Base-by-base conservation (phyloP, 1,284 basidiomycete species). In the Trametes pubescens region DNA sequence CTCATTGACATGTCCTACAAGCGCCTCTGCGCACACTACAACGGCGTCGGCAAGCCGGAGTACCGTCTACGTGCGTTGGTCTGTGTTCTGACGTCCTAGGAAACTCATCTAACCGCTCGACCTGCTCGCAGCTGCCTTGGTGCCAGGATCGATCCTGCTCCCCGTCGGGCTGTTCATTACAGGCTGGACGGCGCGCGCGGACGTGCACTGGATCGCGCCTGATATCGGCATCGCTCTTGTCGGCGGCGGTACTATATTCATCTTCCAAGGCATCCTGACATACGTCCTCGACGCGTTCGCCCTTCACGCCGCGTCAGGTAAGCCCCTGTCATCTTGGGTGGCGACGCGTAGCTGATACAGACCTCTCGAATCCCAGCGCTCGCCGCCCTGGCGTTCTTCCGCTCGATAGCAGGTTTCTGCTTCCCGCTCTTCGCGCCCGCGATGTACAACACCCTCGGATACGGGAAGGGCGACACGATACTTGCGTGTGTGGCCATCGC, bases 281-380 rank as follows among this genome's bases (percentile, higher is more conserved):
- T 89, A 92, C 65, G 79, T 90, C 59, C 83, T 91, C 34, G 88
- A 90, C 67, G 77, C 86, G 0, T 92, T 90, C 74, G 85, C 88
- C 0, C 74, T 89, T 29, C 81, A 89, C 69, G 84, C 89, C 38
- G 89, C 88, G 8, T 88, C 86, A 34, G 85, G 84, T 84, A 65
- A 32, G 78, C 70, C 13, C 3, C 0, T 24, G 7, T 1, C 6
- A 24, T 7, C 13, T 47, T 26, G 22, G 5, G 14, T 29, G 11
- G 29, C 4, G 8, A 5, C 47, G 13, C 47, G 24, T 16, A 14
- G 26, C 11, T n/a, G 26, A 24, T 10, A 16, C 22, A 9, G 34
- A 9, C 14, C 21, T 0, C 1, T 13, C 1, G 13, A 34, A 74
- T 18, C 9, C 21, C 59, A 84, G 88, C 89, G 2, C 76, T 90